Conservation (phyloP, 306 rosid species). For the Oemleria cerasiformis region DNA sequence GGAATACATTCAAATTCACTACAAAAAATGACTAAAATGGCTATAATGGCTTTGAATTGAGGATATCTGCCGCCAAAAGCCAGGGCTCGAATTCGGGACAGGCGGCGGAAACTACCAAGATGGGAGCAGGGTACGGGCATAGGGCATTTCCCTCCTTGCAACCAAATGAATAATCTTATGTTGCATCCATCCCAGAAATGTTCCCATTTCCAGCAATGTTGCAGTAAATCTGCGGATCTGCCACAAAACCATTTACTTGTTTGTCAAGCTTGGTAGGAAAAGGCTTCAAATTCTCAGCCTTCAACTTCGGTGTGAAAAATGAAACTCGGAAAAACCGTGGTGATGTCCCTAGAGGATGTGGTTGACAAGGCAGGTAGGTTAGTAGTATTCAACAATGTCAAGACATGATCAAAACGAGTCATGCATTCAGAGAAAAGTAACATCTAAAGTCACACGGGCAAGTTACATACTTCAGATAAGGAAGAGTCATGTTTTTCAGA, state of each 20-base stretch:
- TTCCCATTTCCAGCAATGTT: neutral
- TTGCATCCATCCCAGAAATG: neutral
- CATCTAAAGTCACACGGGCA: constrained; percentile 8
- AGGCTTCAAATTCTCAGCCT: constrained; percentile 27
- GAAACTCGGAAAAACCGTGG: constrained; percentile 57
- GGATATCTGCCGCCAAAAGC: too few species aligned
- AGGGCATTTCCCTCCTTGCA: too few species aligned
- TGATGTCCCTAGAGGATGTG: constrained; percentile 48
- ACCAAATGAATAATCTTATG: neutral
- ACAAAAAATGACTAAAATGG: too few species aligned
- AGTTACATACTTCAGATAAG: constrained; percentile 66
- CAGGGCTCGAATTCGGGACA: too few species aligned
- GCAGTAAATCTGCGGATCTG: neutral
- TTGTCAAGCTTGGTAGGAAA: neutral
- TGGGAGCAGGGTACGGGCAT: neutral
- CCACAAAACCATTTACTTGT: neutral
- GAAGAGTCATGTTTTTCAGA: constrained; percentile 85
- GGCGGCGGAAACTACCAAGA: neutral
- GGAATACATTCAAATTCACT: too few species aligned
- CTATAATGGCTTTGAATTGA: too few species aligned
- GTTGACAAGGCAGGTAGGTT: constrained; percentile 6
- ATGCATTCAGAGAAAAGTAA: neutral
- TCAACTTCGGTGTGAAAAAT: constrained; percentile 43
- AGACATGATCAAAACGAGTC: neutral
- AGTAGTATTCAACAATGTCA: neutral